Evolutionary conservation across 768 basidiomycete species (phyloP).

Genomic region (Myochromella boudieri): DNA sequence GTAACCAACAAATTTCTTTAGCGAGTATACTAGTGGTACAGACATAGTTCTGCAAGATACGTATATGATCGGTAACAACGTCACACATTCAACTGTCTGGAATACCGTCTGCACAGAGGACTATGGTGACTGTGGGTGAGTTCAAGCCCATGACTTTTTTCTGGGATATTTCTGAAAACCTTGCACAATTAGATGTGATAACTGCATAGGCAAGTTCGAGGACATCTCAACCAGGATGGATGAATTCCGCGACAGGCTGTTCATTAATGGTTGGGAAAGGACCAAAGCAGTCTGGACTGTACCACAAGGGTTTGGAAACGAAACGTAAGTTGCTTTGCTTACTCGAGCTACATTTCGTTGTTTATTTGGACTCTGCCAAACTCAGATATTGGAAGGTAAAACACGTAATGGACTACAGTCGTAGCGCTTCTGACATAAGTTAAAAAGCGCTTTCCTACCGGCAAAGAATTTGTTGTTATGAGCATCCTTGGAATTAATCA

Average conservation of each 20-base stretch:
- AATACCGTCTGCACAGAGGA: constrained; percentile 59
- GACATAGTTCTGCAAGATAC: constrained; percentile 74
- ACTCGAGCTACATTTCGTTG: neutral
- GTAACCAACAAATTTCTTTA: constrained; percentile 10
- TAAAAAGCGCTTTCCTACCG: constrained; percentile 53
- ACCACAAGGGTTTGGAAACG: constrained; percentile 73
- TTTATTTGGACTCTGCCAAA: neutral
- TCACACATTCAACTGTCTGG: constrained; percentile 62
- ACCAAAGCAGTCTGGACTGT: constrained; percentile 78
- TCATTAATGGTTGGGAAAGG: constrained; percentile 66
- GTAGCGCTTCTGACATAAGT: neutral
- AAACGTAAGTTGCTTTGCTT: constrained; percentile 40
- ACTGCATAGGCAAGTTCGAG: constrained; percentile 68
- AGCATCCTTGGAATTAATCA: constrained; percentile 69
- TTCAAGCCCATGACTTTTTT: neutral
- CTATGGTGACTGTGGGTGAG: constrained; percentile 76
- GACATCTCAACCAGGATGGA: constrained; percentile 71
- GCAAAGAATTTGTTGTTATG: constrained; percentile 67
- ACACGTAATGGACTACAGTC: neutral
- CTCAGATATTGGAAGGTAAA: constrained; percentile 50
- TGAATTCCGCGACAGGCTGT: constrained; percentile 57
- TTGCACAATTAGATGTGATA: constrained; percentile 39
- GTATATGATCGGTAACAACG: constrained; percentile 60
- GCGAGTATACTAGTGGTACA: constrained; percentile 52
- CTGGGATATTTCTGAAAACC: no score